Base-by-base conservation (phyloP, 2,329 filamentous ascomycete species). In the Zymoseptoria pseudotritici region DNA sequence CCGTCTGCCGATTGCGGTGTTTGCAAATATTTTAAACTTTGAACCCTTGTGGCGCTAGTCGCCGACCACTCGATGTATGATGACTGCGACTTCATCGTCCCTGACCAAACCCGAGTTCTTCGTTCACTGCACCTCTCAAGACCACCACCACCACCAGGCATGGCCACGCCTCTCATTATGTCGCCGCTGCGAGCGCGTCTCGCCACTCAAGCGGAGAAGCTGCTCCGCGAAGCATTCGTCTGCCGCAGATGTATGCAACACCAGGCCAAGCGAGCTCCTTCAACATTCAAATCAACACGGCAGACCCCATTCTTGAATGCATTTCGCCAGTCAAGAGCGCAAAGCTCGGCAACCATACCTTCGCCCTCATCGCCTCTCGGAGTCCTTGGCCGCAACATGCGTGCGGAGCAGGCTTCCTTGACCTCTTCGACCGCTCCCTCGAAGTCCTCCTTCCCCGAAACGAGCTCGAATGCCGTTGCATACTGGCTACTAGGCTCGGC, bases 401-500 rank as follows among this genome's bases (percentile, higher is more conserved):
- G 63, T 17, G 57, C 63, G 53, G 21, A 58, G 24, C 36, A 50
- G 29, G 24, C 60, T 20, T 42, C 59, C 50, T 31, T 19, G n/a
- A 50, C 46, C 22, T 19, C 52, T 24, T 54, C 52, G 22, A 58
- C 54, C 42, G 50, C 50, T 9, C 3, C 58, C 21, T 63, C 50
- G 10, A 52, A 61, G 13, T 63, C 64, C 3, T 69, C 69, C 0
- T 73, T 63, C 50, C 71, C 71, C 2, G 51, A 66, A 17, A 69
- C 65, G 9, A 91, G 83, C 65, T 84, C 86, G 60, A 94, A 89
- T 75, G 78, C 80, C 9, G 92, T 96, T 52, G 94, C 87, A 61
- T 93, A 93, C 78, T 99, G 92, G 92, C 83, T 99, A 53, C 78
- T 99, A 58, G 93, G 86, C 53, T 97, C 92, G 68, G 92, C 94